These are phyloP conservation scores for Periconia digitata DNA, from an alignment of 2,329 filamentous ascomycete species.

Conservation along the genomic window DNA sequence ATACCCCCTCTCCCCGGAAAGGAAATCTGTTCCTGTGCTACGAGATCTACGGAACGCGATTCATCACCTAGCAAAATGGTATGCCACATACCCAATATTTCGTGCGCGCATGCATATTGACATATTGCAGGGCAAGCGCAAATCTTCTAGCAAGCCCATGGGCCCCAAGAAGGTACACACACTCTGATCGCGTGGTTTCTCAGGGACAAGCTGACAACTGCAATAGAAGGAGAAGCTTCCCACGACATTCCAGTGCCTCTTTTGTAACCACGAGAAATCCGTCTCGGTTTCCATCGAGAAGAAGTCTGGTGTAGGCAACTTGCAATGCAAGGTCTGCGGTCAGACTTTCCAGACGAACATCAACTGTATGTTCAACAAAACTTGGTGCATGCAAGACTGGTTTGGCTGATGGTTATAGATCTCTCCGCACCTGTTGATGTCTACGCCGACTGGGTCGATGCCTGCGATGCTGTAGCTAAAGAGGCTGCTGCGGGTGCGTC, in stretches of 20 bases:
- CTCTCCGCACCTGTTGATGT: conserved; percentile 91
- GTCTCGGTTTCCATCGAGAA: conserved; percentile 91
- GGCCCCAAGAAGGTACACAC: conserved; percentile 75
- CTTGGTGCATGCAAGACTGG: neutral
- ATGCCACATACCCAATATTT: conserved; percentile 7
- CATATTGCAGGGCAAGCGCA: conserved; percentile 74
- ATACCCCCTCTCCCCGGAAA: neutral
- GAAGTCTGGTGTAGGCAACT: conserved; percentile 80
- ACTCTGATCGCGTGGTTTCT: conserved; percentile 3
- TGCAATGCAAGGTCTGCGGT: conserved; percentile 90
- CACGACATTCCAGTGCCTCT: conserved; percentile 91
- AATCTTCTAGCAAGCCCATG: conserved; percentile 77
- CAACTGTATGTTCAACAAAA: conserved; percentile 69
- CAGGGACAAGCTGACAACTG: conserved; percentile 14
- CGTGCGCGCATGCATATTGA: conserved; percentile 25
- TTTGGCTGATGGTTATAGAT: conserved; percentile 55
- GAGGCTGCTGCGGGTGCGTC: conserved; percentile 51
- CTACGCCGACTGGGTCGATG: conserved; percentile 98
- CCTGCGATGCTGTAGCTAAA: conserved; percentile 74
- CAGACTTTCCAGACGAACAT: conserved; percentile 91
- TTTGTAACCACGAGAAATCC: conserved; percentile 97
- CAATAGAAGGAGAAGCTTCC: conserved; percentile 65
- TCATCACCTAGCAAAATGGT: conserved; percentile 20
- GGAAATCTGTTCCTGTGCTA: neutral
- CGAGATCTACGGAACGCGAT: too few species aligned